Evolutionary conservation across 768 basidiomycete genomes (phyloP), one percentile per base, ranked within the genome.

Genomic region (Termitomyces sp.): DNA sequence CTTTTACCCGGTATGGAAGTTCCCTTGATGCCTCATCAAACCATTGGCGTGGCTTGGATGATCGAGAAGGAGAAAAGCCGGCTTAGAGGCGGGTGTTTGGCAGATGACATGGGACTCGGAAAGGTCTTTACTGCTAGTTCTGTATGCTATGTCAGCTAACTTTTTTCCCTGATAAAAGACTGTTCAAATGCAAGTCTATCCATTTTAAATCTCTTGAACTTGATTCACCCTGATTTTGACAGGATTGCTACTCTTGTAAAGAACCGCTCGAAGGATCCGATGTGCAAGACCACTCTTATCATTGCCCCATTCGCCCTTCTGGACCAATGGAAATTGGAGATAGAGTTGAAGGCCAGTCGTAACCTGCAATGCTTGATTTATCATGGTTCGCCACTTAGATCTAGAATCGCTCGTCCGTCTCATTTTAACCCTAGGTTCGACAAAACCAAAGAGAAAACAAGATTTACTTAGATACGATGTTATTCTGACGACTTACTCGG

Each of bases 11-110:
- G 83, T 5, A 83, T 90, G 79, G 74, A 73, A 16, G 74, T 88
- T 26, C 68, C 78, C 0, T 70, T 90, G 36, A 83, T 90, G 83
- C 78, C 88, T 10, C 88, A 90, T 67, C 85, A 89, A 63, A 73
- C 79, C 18, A 81, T 90, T 51, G 81, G 79, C 8, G 81, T 81
- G 1, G 74, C 79, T 5, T 88, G 84, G 82, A 85, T 87, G 84
- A 54, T 82, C 2, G 76, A 81, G 29, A 77, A 78, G 59, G 75
- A 85, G 63, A 63, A 68, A 24, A 70, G 70, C 45, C 34, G 57
- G 1, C 58, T 75, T 13, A 77, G 77, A 63, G 81, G 82, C 7
- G 82, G 82, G 1, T 77, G 76, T 48, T 62, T 83, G 5, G 77
- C 74, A 1, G 82, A 83, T 53, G 81, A 82, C 48, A 80, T 81